Conservation (phyloP, 768 basidiomycete species). For the Clathrus columnatus region DNA sequence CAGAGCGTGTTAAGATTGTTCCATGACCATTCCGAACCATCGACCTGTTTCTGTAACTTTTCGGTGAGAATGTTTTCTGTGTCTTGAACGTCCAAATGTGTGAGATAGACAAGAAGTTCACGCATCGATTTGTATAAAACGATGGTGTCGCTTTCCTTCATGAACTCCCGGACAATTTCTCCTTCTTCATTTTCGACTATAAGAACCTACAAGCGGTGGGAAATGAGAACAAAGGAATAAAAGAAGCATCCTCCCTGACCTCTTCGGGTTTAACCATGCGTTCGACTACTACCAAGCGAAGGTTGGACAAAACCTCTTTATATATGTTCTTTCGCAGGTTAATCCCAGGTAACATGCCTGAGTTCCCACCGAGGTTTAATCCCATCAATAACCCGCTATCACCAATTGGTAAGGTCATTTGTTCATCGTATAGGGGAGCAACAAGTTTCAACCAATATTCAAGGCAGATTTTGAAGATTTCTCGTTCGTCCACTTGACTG, state of each 20-base stretch:
- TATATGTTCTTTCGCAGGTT: constrained; percentile 34
- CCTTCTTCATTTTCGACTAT: constrained; percentile 47
- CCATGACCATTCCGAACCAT: constrained; percentile 42
- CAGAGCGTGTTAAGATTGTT: constrained; percentile 42
- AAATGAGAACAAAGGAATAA: constrained; percentile 1
- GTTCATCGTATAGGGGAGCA: constrained; percentile 41
- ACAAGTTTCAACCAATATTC: constrained; percentile 42
- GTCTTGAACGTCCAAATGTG: constrained; percentile 40
- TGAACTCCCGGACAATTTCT: constrained; percentile 43
- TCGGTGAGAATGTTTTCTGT: constrained; percentile 44
- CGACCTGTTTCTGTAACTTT: constrained; percentile 40
- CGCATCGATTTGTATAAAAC: constrained; percentile 45
- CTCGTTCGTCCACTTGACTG: constrained; percentile 40
- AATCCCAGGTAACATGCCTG: constrained; percentile 21
- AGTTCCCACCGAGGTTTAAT: constrained; percentile 27
- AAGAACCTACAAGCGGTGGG: constrained; percentile 27
- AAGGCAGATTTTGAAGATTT: constrained; percentile 44
- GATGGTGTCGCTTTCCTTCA: constrained; percentile 42
- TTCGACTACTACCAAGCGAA: constrained; percentile 40
- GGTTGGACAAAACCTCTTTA: constrained; percentile 36
- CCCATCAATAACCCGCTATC: constrained; percentile 28
- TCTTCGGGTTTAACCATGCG: constrained; percentile 47
- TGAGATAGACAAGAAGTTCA: constrained; percentile 41
- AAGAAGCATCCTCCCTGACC: constrained; percentile 18
- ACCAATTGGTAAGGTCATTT: constrained; percentile 32